phyloP scores from a whole-genome alignment of 768 basidiomycete genomes.

The Cantharellus anzutake region DNA sequence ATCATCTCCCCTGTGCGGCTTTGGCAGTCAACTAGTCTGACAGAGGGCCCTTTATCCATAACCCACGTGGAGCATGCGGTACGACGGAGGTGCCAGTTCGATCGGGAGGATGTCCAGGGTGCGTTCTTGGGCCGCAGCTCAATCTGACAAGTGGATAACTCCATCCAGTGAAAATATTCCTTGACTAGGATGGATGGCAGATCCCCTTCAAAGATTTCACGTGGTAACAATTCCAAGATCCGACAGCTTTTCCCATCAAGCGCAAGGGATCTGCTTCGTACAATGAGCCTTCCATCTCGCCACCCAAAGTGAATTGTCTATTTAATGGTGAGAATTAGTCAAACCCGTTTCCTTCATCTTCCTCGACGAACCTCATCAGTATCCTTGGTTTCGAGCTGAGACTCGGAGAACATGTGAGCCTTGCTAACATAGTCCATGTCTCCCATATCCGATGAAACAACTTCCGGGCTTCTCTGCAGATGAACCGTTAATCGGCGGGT shows the following conservation, averaged over 20 bases:
- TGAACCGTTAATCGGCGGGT: too few relatives aligned
- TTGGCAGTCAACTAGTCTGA: neutral
- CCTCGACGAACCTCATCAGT: neutral
- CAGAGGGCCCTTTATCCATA: neutral
- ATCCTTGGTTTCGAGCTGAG: neutral
- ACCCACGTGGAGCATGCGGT: neutral
- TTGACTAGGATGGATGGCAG: neutral
- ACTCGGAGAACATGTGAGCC: neutral
- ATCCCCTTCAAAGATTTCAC: neutral
- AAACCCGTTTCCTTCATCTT: neutral
- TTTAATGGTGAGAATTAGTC: neutral
- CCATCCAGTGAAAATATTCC: neutral
- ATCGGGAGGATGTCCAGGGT: neutral
- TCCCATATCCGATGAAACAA: too few relatives aligned
- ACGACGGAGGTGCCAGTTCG: neutral
- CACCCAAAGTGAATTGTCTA: neutral
- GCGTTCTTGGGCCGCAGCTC: neutral
- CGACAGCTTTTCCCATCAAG: neutral
- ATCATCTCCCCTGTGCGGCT: neutral
- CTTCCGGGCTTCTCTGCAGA: too few relatives aligned
- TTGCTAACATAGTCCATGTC: neutral
- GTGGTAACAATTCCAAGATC: neutral
- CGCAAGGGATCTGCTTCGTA: neutral
- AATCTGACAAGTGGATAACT: neutral
- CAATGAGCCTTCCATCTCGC: neutral